Evolutionary conservation across 179 eudicot genomes (phyloP).

Genomic region (Sideroxylon spinosum): DNA sequence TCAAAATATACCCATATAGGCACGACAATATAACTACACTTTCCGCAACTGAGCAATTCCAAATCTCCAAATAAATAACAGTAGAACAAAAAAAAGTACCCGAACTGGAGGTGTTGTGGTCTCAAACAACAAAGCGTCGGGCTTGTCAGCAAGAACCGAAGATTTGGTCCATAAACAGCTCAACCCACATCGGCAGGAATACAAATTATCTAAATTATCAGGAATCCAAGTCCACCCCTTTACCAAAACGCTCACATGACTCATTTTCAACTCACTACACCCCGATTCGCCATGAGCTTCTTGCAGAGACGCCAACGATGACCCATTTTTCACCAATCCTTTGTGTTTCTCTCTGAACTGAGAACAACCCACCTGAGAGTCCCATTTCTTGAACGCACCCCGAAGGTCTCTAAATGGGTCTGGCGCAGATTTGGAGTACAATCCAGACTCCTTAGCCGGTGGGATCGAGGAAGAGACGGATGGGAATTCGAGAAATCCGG

Average conservation of each 20-base stretch:
- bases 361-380: slow-evolving; percentile 68
- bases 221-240: slow-evolving; percentile 99
- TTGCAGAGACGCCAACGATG: slow-evolving; percentile 46
- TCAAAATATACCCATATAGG: background rate
- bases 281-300: slow-evolving; percentile 30
- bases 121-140: slow-evolving; percentile 85
- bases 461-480: slow-evolving; percentile 38
- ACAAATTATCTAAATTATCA: slow-evolving; percentile 87
- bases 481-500: slow-evolving; percentile 53
- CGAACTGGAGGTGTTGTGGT: slow-evolving; percentile 70
- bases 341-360: slow-evolving; percentile 45
- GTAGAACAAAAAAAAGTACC: slow-evolving; percentile 31
- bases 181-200: slow-evolving; percentile 79
- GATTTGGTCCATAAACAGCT: slow-evolving; percentile 92
- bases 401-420: slow-evolving; percentile 60
- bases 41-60: background rate
- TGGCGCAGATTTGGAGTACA: slow-evolving; percentile 26
- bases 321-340: slow-evolving; percentile 37
- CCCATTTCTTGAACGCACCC: slow-evolving; percentile 61
- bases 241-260: slow-evolving; percentile 73
- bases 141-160: slow-evolving; percentile 68
- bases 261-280: slow-evolving; percentile 55
- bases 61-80: background rate
- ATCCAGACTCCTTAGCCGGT: slow-evolving; percentile 7
- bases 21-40: background rate